Percentiles rank a stretch among this genome's conserved stretches.
phyloP scores from a whole-genome alignment of 164 flowering plant species.

The Malania oleifera region DNA sequence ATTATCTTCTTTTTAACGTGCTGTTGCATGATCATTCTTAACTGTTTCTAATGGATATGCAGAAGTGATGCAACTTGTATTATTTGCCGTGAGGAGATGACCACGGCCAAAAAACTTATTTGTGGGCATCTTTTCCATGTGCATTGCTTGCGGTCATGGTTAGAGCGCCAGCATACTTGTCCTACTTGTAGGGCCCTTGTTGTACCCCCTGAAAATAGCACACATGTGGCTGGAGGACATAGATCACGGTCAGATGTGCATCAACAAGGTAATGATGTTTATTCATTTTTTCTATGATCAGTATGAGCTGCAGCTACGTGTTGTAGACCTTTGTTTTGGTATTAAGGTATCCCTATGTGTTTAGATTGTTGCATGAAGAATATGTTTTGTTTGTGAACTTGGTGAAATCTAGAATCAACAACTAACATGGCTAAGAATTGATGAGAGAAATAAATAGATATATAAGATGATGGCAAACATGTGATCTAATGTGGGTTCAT shows the following conservation, averaged over 20 bases:
- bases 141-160: constrained; percentile 96
- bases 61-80: constrained; percentile 98
- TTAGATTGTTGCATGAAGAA: no score
- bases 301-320: neutral
- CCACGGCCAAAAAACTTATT: constrained; percentile 77
- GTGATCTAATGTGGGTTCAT: no score
- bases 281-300: neutral
- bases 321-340: neutral
- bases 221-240: constrained; percentile 37
- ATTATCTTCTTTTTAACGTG: neutral
- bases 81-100: constrained; percentile 99
- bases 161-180: constrained; percentile 94
- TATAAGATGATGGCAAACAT: no score
- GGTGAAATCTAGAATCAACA: no score
- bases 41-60: constrained; percentile 20
- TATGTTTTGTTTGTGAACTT: no score
- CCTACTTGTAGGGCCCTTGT: constrained; percentile 97
- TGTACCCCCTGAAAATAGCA: constrained; percentile 74
- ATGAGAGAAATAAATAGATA: no score
- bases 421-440: no score
- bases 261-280: constrained; percentile 53
- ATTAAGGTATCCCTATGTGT: no score
- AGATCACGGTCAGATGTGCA: constrained; percentile 37
- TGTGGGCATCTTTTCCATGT: constrained; percentile 99
- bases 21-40: neutral